Evolutionary conservation across 2,329 filamentous ascomycete genomes (phyloP).

Genomic region (Epicoccum nigrum): DNA sequence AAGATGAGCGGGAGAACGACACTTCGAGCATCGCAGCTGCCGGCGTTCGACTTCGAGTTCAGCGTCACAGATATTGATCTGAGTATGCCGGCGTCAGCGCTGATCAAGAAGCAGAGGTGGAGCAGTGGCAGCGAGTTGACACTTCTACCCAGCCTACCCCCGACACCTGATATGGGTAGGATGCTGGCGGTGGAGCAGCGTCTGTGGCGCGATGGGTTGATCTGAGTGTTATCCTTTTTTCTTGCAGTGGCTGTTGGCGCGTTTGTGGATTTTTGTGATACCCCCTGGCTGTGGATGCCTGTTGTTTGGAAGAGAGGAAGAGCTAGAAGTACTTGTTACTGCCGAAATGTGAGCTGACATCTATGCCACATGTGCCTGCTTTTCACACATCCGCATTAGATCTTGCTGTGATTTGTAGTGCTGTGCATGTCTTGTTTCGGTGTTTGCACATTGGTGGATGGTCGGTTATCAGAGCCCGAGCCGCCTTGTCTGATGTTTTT

Average conservation of each 20-base stretch:
- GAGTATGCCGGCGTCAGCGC: neutral
- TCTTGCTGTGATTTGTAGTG: too few species aligned
- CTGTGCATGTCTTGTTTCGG: too few species aligned
- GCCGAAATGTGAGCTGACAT: too few species aligned
- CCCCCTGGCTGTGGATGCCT: neutral
- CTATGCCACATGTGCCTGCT: too few species aligned
- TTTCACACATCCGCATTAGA: too few species aligned
- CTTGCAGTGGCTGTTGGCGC: neutral
- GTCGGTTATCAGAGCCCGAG: too few species aligned
- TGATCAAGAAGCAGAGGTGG: slow-evolving; percentile 8
- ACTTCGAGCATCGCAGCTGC: neutral
- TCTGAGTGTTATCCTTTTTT: neutral
- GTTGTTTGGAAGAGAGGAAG: too few species aligned
- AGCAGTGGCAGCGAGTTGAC: slow-evolving; percentile 5
- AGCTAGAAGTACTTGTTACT: too few species aligned
- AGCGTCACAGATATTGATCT: neutral
- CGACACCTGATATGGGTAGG: slow-evolving; percentile 1
- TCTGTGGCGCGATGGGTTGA: neutral
- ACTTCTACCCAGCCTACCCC: neutral
- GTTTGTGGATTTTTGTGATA: neutral
- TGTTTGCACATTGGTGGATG: too few species aligned
- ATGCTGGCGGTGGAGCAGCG: slow-evolving; percentile 10
- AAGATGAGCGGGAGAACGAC: neutral
- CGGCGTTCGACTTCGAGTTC: slow-evolving; percentile 11
- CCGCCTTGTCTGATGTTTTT: too few species aligned